Percentiles rank a stretch among this genome's conserved stretches.
Conservation (phyloP, 345 rosid genomes). For the Carallia brachiata region DNA sequence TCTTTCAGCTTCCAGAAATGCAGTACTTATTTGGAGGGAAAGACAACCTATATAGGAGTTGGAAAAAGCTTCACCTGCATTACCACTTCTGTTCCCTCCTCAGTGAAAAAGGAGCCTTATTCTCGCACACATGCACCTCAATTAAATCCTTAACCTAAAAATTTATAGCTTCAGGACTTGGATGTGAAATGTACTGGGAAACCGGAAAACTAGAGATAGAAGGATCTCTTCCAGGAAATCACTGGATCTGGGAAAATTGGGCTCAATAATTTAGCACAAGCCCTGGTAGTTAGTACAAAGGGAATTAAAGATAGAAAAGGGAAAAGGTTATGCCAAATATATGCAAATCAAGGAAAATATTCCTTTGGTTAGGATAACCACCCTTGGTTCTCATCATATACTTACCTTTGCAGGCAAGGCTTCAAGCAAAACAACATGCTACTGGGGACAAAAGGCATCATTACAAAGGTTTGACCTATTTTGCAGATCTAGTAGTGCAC, state of each 20-base stretch:
- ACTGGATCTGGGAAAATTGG: neutral
- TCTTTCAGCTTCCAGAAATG: neutral
- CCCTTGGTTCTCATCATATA: neutral
- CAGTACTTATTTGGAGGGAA: neutral
- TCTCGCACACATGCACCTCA: neutral
- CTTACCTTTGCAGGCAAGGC: slow-evolving; percentile 57
- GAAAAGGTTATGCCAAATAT: neutral
- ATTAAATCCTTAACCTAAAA: neutral
- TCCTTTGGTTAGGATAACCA: neutral
- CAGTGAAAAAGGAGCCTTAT: neutral
- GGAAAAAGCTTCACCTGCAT: neutral
- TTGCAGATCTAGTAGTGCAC: neutral
- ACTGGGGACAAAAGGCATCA: slow-evolving; percentile 73
- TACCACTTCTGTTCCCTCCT: neutral
- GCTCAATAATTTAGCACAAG: neutral
- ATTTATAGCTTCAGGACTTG: neutral
- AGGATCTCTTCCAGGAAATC: neutral
- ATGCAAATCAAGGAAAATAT: neutral
- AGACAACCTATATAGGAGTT: neutral
- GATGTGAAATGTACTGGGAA: neutral
- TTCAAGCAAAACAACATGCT: slow-evolving; percentile 82
- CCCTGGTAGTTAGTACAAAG: neutral
- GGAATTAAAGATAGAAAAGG: neutral
- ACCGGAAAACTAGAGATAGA: neutral
- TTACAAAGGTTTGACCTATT: slow-evolving; percentile 57